Conservation (phyloP, 2,329 filamentous ascomycete species). For the Hypocreales sp. region DNA sequence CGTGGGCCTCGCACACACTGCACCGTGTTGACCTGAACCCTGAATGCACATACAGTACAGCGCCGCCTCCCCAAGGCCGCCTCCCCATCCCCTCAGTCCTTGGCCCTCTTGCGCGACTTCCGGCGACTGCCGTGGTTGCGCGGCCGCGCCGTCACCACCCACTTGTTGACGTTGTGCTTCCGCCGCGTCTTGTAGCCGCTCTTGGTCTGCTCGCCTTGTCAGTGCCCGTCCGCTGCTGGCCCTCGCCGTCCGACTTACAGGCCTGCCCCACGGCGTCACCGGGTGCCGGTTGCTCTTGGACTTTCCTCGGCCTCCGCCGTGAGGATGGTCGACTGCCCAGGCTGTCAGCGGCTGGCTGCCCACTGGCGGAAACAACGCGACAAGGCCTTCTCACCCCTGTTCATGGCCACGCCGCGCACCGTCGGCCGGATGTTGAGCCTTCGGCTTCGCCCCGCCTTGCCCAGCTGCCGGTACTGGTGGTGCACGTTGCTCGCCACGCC, state of each 20-base stretch:
- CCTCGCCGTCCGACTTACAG: slow-evolving; percentile 68
- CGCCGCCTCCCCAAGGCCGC: too few species aligned
- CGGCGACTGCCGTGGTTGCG: slow-evolving; percentile 92
- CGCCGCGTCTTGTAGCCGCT: slow-evolving; percentile 82
- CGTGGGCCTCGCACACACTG: too few species aligned
- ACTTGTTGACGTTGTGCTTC: slow-evolving; percentile 82
- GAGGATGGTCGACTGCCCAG: slow-evolving; percentile 75
- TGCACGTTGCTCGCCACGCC: slow-evolving; percentile 89
- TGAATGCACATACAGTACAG: too few species aligned
- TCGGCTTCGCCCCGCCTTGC: slow-evolving; percentile 85
- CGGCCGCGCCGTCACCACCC: slow-evolving; percentile 67
- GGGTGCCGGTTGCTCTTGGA: slow-evolving; percentile 96
- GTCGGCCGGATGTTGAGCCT: slow-evolving; percentile 93
- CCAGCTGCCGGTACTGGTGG: slow-evolving; percentile 77
- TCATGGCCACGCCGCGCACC: slow-evolving; percentile 96
- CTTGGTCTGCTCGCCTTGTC: slow-evolving; percentile 42
- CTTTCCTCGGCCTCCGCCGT: slow-evolving; percentile 97
- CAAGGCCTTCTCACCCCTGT: slow-evolving; percentile 54
- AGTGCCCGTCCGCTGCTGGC: too few species aligned
- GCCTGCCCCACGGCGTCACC: slow-evolving; percentile 90
- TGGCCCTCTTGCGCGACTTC: slow-evolving; percentile 53
- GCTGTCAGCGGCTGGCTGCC: too few species aligned
- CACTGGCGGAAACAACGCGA: too few species aligned
- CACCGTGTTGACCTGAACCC: too few species aligned
- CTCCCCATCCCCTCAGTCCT: too few species aligned